phyloP scores from a whole-genome alignment of 1,139 yeast species.

The Scheffersomyces parashehatae region DNA sequence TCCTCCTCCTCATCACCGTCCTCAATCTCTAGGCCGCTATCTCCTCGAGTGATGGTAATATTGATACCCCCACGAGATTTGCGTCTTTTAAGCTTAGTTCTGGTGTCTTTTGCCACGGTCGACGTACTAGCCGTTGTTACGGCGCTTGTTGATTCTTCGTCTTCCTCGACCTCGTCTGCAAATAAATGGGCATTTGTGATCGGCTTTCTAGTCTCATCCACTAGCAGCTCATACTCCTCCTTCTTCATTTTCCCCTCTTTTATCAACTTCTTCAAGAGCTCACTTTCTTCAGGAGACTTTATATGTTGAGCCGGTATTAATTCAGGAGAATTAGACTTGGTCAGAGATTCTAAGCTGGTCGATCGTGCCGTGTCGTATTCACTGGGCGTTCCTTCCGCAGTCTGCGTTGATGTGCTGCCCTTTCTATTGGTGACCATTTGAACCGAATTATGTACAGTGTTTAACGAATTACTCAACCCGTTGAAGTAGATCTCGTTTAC shows the following conservation, averaged over 20 bases:
- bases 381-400: not conserved
- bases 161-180: slow-evolving; percentile 30
- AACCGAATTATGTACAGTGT: slow-evolving; percentile 16
- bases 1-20: slow-evolving; percentile 1
- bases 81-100: slow-evolving; percentile 22
- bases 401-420: not conserved
- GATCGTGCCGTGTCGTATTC: not conserved
- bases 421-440: slow-evolving; percentile 1
- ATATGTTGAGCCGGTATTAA: not conserved
- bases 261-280: slow-evolving; percentile 31
- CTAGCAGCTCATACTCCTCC: slow-evolving; percentile 27
- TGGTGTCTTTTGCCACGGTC: slow-evolving; percentile 1
- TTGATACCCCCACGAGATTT: slow-evolving; percentile 30
- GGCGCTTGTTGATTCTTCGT: slow-evolving; percentile 11
- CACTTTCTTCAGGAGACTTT: slow-evolving; percentile 15
- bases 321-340: not conserved
- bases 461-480: slow-evolving; percentile 27
- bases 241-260: slow-evolving; percentile 24
- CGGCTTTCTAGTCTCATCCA: slow-evolving; percentile 25
- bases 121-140: not conserved
- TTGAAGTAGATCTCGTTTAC: slow-evolving; percentile 42
- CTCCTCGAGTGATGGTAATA: slow-evolving; percentile 5
- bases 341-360: not conserved
- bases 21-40: not conserved
- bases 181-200: slow-evolving; percentile 28